Base-by-base conservation (phyloP, 768 basidiomycete genomes). In the Leccinum imitatum region DNA sequence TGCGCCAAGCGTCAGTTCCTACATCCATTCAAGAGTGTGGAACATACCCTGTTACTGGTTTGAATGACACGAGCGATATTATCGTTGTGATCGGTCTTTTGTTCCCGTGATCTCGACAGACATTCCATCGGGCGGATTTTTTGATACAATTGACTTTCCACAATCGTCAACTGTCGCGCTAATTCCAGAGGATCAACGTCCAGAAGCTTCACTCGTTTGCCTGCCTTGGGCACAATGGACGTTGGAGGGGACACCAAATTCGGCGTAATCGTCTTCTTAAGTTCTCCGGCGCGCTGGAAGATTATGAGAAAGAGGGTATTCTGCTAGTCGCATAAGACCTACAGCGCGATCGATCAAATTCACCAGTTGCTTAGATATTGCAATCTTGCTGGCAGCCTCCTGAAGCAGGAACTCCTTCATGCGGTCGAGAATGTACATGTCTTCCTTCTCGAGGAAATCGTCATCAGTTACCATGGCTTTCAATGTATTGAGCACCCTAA, bases 41-140 rank as follows among this genome's bases (percentile, higher is more conserved):
- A 74, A 74, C 84, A 8, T 63, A 93, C 91, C 71, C 89, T 82
- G 69, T 97, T 97, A 59, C 89, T 92, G 21, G 91, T 89, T 67
- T 90, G 87, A 62, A 97, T 97, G 58, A 95, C 89, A 25, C 82
- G 81, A 50, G 91, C 84, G 60, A 98, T 93, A 67, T 94, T 95
- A 64, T 94, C 92, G 48, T 85, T 79, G 59, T 84, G 80, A 48
- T 90, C 90, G 1, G 81, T 81, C 71, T 79, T 87, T 65, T 89
- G 86, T 65, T 92, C 90, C 39, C 90, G 84, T 8, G 90, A 91
- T 67, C 84, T 87, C 75, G 88, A 86, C 19, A 98, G 77, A 77
- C 93, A 98, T 72, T 98, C 96, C 76, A 89, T 87, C 0, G 93
- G 89, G 37, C 86, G 86, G 65, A 98, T 96, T 72, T 84, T 87